phyloP scores from a whole-genome alignment of 495 filamentous ascomycete species.

The Daldinia concentrica region DNA sequence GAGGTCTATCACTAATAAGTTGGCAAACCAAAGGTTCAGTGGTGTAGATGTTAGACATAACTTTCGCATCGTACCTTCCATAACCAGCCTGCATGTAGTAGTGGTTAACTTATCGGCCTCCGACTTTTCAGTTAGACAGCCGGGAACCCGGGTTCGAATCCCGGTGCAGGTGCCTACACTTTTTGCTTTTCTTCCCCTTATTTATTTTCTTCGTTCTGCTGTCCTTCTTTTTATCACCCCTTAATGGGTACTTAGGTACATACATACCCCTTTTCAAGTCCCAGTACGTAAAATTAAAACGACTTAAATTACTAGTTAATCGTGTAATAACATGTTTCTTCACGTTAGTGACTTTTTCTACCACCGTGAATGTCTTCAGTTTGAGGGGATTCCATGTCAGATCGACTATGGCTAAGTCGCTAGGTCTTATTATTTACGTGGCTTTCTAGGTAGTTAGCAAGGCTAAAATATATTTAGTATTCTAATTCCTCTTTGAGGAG shows the following conservation, averaged over 20 bases:
- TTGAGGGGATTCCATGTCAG: too few relatives aligned
- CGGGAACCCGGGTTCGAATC: conserved; percentile 42
- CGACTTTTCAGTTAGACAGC: conserved; percentile 27
- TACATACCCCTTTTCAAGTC: not conserved
- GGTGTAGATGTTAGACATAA: not conserved
- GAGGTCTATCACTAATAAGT: not conserved
- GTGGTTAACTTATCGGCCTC: conserved; percentile 45
- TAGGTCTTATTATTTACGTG: too few relatives aligned
- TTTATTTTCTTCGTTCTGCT: not conserved
- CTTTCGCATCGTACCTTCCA: not conserved
- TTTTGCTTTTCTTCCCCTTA: conserved; percentile 17
- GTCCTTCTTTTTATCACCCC: not conserved
- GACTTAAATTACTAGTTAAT: too few relatives aligned
- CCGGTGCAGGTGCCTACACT: conserved; percentile 31
- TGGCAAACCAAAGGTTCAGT: not conserved
- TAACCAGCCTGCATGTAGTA: conserved; percentile 32
- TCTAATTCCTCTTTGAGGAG: not conserved
- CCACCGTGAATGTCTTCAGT: too few relatives aligned
- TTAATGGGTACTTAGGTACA: not conserved
- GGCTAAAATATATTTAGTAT: too few relatives aligned
- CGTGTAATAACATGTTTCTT: too few relatives aligned
- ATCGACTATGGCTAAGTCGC: too few relatives aligned
- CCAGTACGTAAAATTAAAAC: too few relatives aligned
- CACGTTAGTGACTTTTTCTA: too few relatives aligned
- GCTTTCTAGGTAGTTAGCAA: too few relatives aligned